Percentiles rank a stretch among this genome's conserved stretches.
These are phyloP conservation scores for Phytophthora constricta DNA, from an alignment of 352 stramenopile species.

Conservation along the genomic window DNA sequence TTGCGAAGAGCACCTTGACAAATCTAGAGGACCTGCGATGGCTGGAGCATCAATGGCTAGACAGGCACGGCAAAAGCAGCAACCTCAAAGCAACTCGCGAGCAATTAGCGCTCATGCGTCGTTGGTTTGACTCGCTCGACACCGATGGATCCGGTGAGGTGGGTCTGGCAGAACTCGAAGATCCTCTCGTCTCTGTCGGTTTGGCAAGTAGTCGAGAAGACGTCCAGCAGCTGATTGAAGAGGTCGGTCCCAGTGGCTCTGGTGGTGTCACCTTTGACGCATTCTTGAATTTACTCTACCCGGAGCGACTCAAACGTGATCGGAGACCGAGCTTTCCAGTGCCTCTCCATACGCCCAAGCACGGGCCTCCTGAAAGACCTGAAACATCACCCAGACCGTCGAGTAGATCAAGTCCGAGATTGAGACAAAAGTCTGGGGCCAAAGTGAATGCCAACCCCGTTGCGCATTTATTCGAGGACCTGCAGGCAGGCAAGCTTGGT, in stretches of 20 bases:
- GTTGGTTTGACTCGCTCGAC: slow-evolving; percentile 92
- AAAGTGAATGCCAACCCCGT: slow-evolving; percentile 55
- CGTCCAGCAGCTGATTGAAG: slow-evolving; percentile 75
- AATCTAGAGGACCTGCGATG: slow-evolving; percentile 77
- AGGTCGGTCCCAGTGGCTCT: slow-evolving; percentile 67
- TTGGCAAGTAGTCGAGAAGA: slow-evolving; percentile 77
- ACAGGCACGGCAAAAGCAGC: slow-evolving; percentile 76
- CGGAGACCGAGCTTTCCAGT: slow-evolving; percentile 19
- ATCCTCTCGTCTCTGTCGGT: slow-evolving; percentile 89
- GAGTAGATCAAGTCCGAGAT: slow-evolving; percentile 11
- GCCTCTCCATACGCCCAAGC: slow-evolving; percentile 58
- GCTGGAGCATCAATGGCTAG: slow-evolving; percentile 80
- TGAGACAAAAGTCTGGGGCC: not conserved
- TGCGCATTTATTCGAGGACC: slow-evolving; percentile 78
- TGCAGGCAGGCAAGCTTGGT: slow-evolving; percentile 79
- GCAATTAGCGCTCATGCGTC: slow-evolving; percentile 71
- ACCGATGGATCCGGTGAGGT: slow-evolving; percentile 81
- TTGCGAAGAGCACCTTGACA: slow-evolving; percentile 18
- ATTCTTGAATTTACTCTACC: slow-evolving; percentile 77
- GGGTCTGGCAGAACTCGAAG: slow-evolving; percentile 82
- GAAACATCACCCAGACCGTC: not conserved
- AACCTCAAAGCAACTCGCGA: slow-evolving; percentile 71
- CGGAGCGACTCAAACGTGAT: slow-evolving; percentile 53
- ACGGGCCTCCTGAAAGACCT: slow-evolving; percentile 16
- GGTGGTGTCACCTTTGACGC: slow-evolving; percentile 79